Evolutionary conservation across 176 grass and related monocot genomes (phyloP), one percentile per base, ranked within the genome.

Genomic region (Typha latifolia): DNA sequence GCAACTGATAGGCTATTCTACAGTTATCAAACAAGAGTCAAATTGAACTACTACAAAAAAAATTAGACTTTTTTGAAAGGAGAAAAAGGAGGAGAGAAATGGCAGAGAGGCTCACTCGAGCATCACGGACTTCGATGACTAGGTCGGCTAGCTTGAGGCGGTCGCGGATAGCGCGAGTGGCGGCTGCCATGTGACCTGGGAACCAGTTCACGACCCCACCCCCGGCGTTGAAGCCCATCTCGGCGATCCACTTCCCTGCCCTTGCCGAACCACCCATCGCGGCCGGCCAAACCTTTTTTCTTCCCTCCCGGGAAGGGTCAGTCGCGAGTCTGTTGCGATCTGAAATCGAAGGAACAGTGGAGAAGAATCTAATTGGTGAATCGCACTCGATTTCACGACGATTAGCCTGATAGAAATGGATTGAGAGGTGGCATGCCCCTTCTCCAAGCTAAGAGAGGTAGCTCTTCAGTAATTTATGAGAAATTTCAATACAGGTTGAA

Each of bases 181-280:
- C 93, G 47, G 85, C 85, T 26, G 88, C 93, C 93, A 97, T 97
- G 78, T 97, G 93, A 24, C 93, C 93, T 3, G 93, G 88, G 76
- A 97, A 97, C 88, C 93, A 92, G 75, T 97, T 97, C 50, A 97
- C 43, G 50, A 20, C 70, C 32, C 88, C 93, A 1, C 85, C 85
- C 12, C 83, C 81, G 51, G 83, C 72, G 49, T 89, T 92, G 75
- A 89, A 89, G n/a, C 87, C 88, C 88, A 97, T 97, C 50, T 97
- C 88, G 0, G 85, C 67, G 16, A 90, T 70, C 6, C 88, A 77
- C 83, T 92, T 92, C 29, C 61, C 72, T 15, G 81, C 76, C 57
- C 71, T 69, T 16, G 69, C 51, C 51, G 79, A 32, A 12, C 80
- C 84, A 61, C 73, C 57, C 84, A 91, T 85, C 74, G 12, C 18